Conservation (phyloP, 208 protist species). For the Trypanosoma avium region DNA sequence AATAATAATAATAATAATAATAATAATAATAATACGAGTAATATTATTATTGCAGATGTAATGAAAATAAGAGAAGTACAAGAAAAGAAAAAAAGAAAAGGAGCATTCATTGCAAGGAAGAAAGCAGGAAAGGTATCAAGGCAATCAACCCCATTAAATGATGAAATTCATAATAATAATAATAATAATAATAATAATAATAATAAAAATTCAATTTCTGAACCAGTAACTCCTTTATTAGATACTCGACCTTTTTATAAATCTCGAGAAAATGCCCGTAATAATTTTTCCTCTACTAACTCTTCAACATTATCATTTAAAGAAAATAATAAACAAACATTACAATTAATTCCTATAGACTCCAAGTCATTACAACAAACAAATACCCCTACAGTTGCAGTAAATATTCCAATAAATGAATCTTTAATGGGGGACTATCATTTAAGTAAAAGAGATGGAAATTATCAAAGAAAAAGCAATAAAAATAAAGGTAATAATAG, state of each 20-base stretch:
- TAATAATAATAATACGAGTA: background rate
- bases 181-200: background rate
- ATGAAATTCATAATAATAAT: background rate
- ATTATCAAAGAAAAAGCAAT: no score
- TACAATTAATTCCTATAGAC: no score
- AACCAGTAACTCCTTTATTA: background rate
- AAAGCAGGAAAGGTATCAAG: no score
- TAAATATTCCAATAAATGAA: background rate
- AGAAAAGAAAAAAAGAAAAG: no score
- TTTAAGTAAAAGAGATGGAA: background rate
- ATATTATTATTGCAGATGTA: background rate
- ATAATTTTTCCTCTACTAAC: background rate
- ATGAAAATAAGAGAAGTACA: no score
- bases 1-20: background rate
- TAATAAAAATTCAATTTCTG: background rate
- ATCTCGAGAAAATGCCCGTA: background rate
- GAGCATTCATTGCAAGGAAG: no score
- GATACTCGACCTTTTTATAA: slow-evolving; percentile 6
- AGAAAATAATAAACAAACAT: background rate
- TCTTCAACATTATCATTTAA: background rate
- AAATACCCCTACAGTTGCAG: no score
- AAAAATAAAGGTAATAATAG: no score
- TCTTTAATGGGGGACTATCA: slow-evolving; percentile 7
- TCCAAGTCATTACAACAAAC: no score
- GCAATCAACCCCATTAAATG: no score